Percentiles rank a stretch among this genome's conserved stretches.
phyloP scores from a whole-genome alignment of 2,329 filamentous ascomycete species.

The Fusarium graminum region DNA sequence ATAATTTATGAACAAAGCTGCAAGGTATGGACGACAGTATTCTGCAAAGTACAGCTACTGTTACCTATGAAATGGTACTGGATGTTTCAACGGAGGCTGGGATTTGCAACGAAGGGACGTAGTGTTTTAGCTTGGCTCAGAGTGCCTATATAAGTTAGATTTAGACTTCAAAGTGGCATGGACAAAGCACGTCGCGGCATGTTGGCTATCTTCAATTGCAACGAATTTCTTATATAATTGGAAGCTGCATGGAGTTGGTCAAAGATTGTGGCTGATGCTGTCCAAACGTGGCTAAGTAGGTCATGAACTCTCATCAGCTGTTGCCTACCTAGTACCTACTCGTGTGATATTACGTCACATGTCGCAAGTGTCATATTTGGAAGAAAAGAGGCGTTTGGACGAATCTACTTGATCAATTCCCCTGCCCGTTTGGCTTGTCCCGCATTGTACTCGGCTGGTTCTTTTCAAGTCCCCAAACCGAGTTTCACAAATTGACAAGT shows the following conservation, averaged over 20 bases:
- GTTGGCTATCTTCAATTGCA: too few relatives aligned
- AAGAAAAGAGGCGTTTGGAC: conserved; percentile 25
- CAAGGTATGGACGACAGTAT: not conserved
- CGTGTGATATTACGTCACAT: conserved; percentile 37
- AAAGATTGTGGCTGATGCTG: conserved; percentile 19
- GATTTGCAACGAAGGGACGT: not conserved
- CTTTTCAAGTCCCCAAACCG: not conserved
- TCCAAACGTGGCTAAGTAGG: conserved; percentile 19
- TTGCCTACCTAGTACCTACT: too few relatives aligned
- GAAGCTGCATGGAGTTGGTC: not conserved
- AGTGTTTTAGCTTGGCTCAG: not conserved
- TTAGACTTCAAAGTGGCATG: not conserved
- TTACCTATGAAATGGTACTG: not conserved
- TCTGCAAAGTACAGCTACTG: not conserved
- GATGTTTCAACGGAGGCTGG: conserved; percentile 1
- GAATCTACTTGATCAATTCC: not conserved
- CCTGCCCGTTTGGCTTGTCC: conserved; percentile 22
- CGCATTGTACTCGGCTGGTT: conserved; percentile 1
- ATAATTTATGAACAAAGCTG: conserved; percentile 4
- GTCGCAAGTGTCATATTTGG: conserved; percentile 8
- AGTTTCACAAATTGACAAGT: conserved; percentile 26
- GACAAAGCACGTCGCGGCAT: too few relatives aligned
- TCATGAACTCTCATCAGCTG: conserved; percentile 40
- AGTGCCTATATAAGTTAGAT: not conserved
- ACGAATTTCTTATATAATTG: not conserved